phyloP scores from a whole-genome alignment of 1,284 basidiomycete genomes.

The Tylopilus sp. region DNA sequence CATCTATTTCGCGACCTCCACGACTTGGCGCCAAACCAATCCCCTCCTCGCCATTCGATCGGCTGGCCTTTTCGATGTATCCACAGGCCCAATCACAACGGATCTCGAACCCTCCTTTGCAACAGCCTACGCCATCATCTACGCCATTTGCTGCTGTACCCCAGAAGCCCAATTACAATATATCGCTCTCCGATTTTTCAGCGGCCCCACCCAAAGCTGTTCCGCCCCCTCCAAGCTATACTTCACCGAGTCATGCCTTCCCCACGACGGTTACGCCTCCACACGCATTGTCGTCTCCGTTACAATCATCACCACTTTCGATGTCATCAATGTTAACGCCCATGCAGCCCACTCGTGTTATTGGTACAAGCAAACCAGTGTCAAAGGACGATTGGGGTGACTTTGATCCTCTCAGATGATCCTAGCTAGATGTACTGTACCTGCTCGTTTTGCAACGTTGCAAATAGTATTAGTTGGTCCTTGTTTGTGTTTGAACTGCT shows the following conservation, averaged over 20 bases:
- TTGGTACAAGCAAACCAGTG: constrained; percentile 42
- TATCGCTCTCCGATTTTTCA: constrained; percentile 36
- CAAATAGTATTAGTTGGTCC: not conserved
- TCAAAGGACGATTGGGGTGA: constrained; percentile 71
- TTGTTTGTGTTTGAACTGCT: constrained; percentile 28
- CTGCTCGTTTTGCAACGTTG: not conserved
- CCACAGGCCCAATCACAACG: constrained; percentile 21
- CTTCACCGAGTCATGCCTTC: constrained; percentile 17
- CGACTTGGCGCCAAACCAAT: constrained; percentile 40
- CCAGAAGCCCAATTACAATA: constrained; percentile 54
- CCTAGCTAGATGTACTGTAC: constrained; percentile 4
- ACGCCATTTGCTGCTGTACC: constrained; percentile 16
- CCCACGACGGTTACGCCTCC: constrained; percentile 20
- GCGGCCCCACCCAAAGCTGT: constrained; percentile 15
- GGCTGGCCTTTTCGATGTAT: constrained; percentile 29
- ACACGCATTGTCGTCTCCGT: constrained; percentile 35
- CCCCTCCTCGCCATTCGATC: constrained; percentile 37
- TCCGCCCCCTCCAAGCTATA: constrained; percentile 13
- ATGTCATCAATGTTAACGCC: constrained; percentile 57
- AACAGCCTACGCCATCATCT: constrained; percentile 16
- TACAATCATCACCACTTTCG: constrained; percentile 37
- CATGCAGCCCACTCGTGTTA: constrained; percentile 45
- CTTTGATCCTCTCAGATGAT: constrained; percentile 60
- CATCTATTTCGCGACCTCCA: constrained; percentile 31
- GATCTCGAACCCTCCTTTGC: constrained; percentile 16